Evolutionary conservation across 345 rosid species (phyloP).

Genomic region (Garcia nutans): DNA sequence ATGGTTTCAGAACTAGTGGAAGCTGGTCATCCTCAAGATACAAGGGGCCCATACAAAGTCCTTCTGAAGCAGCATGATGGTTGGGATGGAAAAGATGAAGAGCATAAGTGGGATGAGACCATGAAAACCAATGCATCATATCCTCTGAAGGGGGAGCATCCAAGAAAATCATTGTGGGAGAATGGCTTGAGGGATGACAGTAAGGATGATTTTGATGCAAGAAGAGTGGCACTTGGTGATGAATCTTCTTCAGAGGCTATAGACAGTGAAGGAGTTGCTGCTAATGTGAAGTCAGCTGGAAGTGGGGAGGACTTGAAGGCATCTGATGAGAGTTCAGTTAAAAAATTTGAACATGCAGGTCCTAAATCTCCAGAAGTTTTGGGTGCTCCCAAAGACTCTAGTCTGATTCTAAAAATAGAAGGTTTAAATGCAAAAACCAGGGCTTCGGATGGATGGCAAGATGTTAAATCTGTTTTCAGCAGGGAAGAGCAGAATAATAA

Average conservation of each 20-base stretch:
- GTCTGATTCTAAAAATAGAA: constrained; percentile 83
- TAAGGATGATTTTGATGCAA: constrained; percentile 33
- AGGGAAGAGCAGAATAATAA: constrained; percentile 48
- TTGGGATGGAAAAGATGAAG: constrained; percentile 56
- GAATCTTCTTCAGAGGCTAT: constrained; percentile 33
- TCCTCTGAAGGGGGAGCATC: constrained; percentile 42
- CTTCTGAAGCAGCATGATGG: constrained; percentile 74
- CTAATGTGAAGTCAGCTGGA: constrained; percentile 40
- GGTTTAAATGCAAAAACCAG: constrained; percentile 78
- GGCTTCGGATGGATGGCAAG: constrained; percentile 52
- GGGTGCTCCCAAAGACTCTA: constrained; percentile 47
- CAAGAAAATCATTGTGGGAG: constrained; percentile 43
- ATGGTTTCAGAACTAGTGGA: constrained; percentile 51
- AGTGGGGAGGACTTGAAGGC: constrained; percentile 27
- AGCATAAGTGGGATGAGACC: constrained; percentile 49
- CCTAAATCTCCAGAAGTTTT: constrained; percentile 28
- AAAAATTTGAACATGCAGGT: constrained; percentile 27
- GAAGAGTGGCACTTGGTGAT: constrained; percentile 30
- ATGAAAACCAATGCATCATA: constrained; percentile 25
- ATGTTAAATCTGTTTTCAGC: constrained; percentile 32
- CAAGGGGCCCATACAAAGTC: constrained; percentile 61
- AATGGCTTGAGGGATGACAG: constrained; percentile 43
- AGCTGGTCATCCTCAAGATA: constrained; percentile 53
- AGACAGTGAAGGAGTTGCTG: constrained; percentile 29
- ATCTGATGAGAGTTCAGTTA: constrained; percentile 33